A percentile compares a stretch with the other conserved stretches of the same genome.
Evolutionary conservation across 2,329 filamentous ascomycete species (phyloP).

Genomic region (Colletotrichum magnum): DNA sequence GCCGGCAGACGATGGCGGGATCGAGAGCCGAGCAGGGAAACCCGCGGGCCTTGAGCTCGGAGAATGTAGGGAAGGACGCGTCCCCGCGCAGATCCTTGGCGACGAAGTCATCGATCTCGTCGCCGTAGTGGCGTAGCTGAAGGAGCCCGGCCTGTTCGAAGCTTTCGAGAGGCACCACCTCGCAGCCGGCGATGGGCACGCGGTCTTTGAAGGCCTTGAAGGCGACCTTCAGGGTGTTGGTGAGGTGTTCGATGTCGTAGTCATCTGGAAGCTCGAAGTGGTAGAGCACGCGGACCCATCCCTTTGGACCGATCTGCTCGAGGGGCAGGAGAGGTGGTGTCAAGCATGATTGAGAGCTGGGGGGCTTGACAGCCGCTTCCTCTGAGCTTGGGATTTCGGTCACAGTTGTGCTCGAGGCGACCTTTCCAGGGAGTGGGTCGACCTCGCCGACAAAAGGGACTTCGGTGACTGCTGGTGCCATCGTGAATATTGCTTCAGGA

Average conservation of each 20-base stretch:
- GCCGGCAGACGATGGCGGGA: constrained; percentile 44
- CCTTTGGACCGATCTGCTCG: constrained; percentile 28
- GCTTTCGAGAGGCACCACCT: constrained; percentile 42
- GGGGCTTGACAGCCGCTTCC: not conserved
- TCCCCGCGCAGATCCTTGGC: constrained; percentile 46
- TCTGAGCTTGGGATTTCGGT: not conserved
- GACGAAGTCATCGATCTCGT: constrained; percentile 45
- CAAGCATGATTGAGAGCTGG: not conserved
- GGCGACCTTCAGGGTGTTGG: constrained; percentile 1
- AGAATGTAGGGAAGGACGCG: constrained; percentile 44
- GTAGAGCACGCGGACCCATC: constrained; percentile 24
- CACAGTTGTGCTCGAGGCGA: too few relatives aligned
- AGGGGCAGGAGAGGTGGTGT: constrained; percentile 26
- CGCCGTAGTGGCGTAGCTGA: constrained; percentile 45
- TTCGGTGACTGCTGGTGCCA: too few relatives aligned
- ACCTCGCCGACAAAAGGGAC: too few relatives aligned
- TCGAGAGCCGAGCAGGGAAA: constrained; percentile 47
- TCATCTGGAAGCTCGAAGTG: constrained; percentile 24
- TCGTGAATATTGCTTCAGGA: too few relatives aligned
- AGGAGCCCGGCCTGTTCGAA: constrained; percentile 50
- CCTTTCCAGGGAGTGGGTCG: not conserved
- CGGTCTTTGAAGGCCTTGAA: constrained; percentile 16
- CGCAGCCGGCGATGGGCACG: constrained; percentile 24
- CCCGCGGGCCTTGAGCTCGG: constrained; percentile 45
- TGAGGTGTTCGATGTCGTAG: constrained; percentile 23